Conservation (phyloP, 1,284 basidiomycete species). For the Ceratobasidium sp. region DNA sequence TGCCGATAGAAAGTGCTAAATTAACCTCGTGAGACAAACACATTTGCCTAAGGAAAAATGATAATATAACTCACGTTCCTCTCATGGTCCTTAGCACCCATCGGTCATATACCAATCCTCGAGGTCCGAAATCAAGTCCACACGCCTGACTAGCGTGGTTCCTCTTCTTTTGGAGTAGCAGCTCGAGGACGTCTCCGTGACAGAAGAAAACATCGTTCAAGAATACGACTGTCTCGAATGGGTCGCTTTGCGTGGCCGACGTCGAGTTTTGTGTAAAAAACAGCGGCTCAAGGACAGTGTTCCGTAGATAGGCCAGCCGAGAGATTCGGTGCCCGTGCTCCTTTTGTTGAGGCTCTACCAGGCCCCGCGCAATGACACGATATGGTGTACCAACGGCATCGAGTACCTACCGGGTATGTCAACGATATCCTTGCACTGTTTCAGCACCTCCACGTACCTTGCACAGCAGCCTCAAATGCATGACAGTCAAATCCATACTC, state of each 20-base stretch:
- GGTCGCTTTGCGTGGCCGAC: conserved; percentile 48
- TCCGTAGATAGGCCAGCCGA: conserved; percentile 57
- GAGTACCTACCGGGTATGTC: conserved; percentile 45
- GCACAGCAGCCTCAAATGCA: conserved; percentile 40
- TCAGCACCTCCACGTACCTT: conserved; percentile 1
- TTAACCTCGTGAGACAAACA: not conserved
- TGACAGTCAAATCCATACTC: conserved; percentile 50
- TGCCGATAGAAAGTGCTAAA: conserved; percentile 48
- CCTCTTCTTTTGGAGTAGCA: conserved; percentile 56
- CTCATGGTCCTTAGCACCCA: conserved; percentile 59
- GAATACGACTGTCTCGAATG: conserved; percentile 56
- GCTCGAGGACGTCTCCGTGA: conserved; percentile 57
- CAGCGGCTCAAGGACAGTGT: conserved; percentile 56
- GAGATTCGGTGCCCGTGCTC: conserved; percentile 53
- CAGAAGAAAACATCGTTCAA: conserved; percentile 60
- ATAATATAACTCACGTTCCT: conserved; percentile 54
- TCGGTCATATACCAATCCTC: conserved; percentile 58
- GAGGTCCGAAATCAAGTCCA: conserved; percentile 58
- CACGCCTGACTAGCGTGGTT: conserved; percentile 59
- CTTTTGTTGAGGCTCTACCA: conserved; percentile 47
- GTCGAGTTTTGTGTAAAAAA: conserved; percentile 50
- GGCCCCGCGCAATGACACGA: conserved; percentile 42
- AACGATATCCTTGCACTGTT: not conserved
- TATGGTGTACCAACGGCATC: conserved; percentile 48
- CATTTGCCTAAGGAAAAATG: not conserved